These are phyloP conservation scores for Fusarium sp. DNA, from an alignment of 2,329 filamentous ascomycete species.

Conservation along the genomic window DNA sequence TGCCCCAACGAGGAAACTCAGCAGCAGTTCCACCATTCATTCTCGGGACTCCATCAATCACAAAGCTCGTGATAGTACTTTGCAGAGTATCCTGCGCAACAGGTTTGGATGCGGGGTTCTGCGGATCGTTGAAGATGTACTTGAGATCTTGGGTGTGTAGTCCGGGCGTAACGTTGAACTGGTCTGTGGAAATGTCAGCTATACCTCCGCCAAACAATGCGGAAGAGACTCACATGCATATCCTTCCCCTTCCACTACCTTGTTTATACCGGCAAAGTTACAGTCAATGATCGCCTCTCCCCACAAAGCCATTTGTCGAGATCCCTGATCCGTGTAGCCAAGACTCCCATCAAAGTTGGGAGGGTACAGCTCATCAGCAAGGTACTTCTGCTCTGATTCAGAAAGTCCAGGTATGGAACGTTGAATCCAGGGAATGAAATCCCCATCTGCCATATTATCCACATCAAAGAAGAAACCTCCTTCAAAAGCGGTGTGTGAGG, in stretches of 20 bases:
- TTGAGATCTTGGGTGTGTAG: not conserved
- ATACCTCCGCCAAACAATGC: accelerated
- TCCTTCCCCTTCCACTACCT: not conserved
- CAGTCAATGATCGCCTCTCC: not conserved
- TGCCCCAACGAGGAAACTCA: not conserved
- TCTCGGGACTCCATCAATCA: not conserved
- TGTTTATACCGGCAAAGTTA: not conserved
- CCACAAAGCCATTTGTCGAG: not conserved
- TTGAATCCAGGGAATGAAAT: not conserved
- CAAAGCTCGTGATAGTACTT: not conserved
- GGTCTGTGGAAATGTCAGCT: not conserved
- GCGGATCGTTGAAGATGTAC: not conserved
- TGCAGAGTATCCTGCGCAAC: not conserved
- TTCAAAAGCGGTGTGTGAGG: not conserved
- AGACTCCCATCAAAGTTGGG: not conserved
- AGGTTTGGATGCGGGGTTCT: not conserved
- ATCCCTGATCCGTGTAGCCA: not conserved
- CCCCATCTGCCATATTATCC: not conserved
- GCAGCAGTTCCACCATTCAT: no score
- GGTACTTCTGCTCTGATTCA: not conserved
- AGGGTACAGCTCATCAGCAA: not conserved
- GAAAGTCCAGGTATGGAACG: not conserved
- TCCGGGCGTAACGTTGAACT: not conserved
- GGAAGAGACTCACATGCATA: not conserved
- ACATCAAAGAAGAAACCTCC: constrained; percentile 3